These are phyloP conservation scores for Paecilomyces dactylethromorphus DNA, from an alignment of 2,329 filamentous ascomycete species.

Conservation along the genomic window DNA sequence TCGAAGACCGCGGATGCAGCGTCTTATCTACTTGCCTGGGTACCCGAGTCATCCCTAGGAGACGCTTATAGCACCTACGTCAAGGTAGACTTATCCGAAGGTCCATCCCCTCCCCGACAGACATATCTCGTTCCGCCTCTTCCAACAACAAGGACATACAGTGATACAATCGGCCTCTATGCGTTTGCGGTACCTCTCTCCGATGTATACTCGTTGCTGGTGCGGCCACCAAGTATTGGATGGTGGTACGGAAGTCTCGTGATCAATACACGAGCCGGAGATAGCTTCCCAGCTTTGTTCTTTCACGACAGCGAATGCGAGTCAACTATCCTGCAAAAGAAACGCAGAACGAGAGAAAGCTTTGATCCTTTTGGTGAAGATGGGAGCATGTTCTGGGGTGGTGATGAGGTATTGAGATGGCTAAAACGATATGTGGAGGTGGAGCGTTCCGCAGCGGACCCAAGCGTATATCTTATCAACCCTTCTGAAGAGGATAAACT, in stretches of 20 bases:
- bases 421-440: conserved; percentile 75
- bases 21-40: conserved; percentile 83
- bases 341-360: conserved; percentile 70
- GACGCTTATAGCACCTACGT: conserved; percentile 84
- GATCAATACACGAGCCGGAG: conserved; percentile 83
- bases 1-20: conserved; percentile 47
- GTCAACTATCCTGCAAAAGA: conserved; percentile 89
- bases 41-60: conserved; percentile 82
- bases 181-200: conserved; percentile 87
- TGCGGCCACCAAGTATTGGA: conserved; percentile 84
- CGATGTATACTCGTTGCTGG: conserved; percentile 82
- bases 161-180: conserved; percentile 67
- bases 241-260: conserved; percentile 99
- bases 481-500: conserved; percentile 77
- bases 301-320: conserved; percentile 98
- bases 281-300: conserved; percentile 91
- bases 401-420: conserved; percentile 91
- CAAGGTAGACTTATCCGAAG: conserved; percentile 85
- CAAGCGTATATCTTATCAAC: conserved; percentile 85
- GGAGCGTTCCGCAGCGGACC: conserved; percentile 77
- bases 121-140: conserved; percentile 87
- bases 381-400: conserved; percentile 88
- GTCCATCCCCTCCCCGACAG: conserved; percentile 72
- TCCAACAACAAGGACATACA: conserved; percentile 73
- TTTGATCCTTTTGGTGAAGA: conserved; percentile 86